A percentile compares a stretch with the other conserved stretches of the same genome.
Evolutionary conservation across 345 rosid species (phyloP).

Genomic region (Hevea brasiliensis): DNA sequence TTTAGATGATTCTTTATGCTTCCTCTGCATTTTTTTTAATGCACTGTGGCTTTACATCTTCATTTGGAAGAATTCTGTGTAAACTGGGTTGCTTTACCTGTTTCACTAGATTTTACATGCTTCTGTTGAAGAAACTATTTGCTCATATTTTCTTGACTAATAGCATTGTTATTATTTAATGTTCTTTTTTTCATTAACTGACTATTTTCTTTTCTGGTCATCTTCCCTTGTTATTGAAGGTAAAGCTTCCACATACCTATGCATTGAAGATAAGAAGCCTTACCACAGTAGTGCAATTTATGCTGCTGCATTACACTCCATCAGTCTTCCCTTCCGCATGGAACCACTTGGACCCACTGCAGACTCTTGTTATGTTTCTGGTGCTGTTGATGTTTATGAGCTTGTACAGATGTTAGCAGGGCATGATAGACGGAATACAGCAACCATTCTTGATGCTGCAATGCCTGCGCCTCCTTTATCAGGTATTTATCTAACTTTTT

Average conservation of each 20-base stretch:
- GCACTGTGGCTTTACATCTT: not conserved
- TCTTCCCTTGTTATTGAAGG: constrained; percentile 39
- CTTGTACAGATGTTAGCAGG: constrained; percentile 57
- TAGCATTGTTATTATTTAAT: too few relatives aligned
- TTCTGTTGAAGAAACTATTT: not conserved
- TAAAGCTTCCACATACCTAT: constrained; percentile 58
- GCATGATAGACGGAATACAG: constrained; percentile 69
- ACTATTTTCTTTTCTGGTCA: constrained; percentile 12
- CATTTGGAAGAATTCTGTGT: constrained; percentile 3
- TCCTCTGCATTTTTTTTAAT: not conserved
- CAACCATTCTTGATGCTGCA: constrained; percentile 63
- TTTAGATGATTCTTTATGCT: constrained; percentile 8
- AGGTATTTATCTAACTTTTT: constrained; percentile 40
- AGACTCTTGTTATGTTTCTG: constrained; percentile 48
- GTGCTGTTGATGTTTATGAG: constrained; percentile 56
- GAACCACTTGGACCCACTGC: constrained; percentile 46
- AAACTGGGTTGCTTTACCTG: not conserved
- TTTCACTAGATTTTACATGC: not conserved
- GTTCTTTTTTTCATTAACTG: not conserved
- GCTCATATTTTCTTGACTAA: not conserved
- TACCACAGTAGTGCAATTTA: constrained; percentile 80
- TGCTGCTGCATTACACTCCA: constrained; percentile 81
- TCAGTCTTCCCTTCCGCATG: constrained; percentile 71
- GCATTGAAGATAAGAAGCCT: constrained; percentile 64
- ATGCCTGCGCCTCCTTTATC: constrained; percentile 70